Conservation (phyloP, 1,284 basidiomycete genomes). For the Chondrostereum purpureum region DNA sequence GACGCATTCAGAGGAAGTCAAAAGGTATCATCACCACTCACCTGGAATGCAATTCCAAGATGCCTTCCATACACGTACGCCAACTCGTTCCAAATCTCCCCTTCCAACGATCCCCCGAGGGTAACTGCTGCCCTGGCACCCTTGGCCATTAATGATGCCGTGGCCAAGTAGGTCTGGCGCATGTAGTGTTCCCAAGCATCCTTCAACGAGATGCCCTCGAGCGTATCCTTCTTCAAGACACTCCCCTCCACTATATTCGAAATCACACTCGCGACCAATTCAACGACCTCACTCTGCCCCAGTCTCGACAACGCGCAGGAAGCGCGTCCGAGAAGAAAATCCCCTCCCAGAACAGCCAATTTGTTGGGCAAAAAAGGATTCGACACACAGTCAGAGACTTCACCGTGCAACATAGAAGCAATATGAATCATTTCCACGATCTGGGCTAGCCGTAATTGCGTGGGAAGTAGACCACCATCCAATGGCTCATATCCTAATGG, state of each 20-base stretch:
- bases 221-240: slow-evolving; percentile 67
- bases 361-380: slow-evolving; percentile 76
- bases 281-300: slow-evolving; percentile 72
- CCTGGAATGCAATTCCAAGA: slow-evolving; percentile 80
- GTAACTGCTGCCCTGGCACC: slow-evolving; percentile 72
- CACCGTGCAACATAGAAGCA: slow-evolving; percentile 83
- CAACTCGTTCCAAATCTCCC: slow-evolving; percentile 71
- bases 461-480: slow-evolving; percentile 45
- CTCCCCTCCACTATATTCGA: slow-evolving; percentile 85
- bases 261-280: slow-evolving; percentile 76
- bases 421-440: slow-evolving; percentile 92
- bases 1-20: slow-evolving; percentile 2
- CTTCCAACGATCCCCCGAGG: slow-evolving; percentile 66
- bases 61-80: slow-evolving; percentile 84
- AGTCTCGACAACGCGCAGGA: slow-evolving; percentile 71
- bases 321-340: slow-evolving; percentile 79
- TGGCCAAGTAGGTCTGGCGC: slow-evolving; percentile 83
- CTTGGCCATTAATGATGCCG: slow-evolving; percentile 84
- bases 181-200: slow-evolving; percentile 75
- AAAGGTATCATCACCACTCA: slow-evolving; percentile 21
- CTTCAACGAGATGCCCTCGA: slow-evolving; percentile 8
- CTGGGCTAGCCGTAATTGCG: slow-evolving; percentile 75
- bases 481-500: slow-evolving; percentile 15
- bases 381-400: slow-evolving; percentile 73
- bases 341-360: slow-evolving; percentile 77